phyloP scores from a whole-genome alignment of 352 stramenopile genomes.

The Globisporangium alternatum region DNA sequence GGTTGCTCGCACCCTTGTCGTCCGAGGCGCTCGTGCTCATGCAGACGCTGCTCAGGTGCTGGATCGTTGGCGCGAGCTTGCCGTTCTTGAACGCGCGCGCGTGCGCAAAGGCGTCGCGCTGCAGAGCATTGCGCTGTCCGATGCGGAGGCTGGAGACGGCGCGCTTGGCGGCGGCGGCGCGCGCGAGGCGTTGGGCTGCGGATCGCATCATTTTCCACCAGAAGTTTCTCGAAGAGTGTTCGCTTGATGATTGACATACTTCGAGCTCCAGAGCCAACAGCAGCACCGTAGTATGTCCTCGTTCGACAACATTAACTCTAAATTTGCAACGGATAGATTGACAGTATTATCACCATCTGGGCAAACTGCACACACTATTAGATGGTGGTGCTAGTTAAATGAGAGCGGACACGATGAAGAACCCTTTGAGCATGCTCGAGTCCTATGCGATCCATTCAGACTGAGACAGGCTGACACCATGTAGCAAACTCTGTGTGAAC shows the following conservation, averaged over 20 bases:
- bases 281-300: background rate
- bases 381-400: background rate
- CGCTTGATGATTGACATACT: background rate
- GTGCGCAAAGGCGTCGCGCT: conserved; percentile 1
- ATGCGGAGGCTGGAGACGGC: conserved; percentile 13
- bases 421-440: too few species aligned
- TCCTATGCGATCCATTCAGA: too few species aligned
- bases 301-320: background rate
- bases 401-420: background rate
- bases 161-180: conserved; percentile 22
- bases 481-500: background rate
- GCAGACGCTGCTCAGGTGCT: conserved; percentile 35
- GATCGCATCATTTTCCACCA: conserved; percentile 47
- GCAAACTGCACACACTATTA: background rate
- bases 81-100: conserved; percentile 20
- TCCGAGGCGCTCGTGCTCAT: conserved; percentile 36
- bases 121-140: conserved; percentile 17
- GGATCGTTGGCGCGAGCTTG: conserved; percentile 31
- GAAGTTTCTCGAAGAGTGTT: conserved; percentile 33
- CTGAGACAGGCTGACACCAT: too few species aligned
- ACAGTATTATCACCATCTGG: background rate
- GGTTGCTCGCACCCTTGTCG: conserved; percentile 29
- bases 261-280: conserved; percentile 1
- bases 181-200: conserved; percentile 37
- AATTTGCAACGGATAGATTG: background rate